A percentile compares a stretch with the other conserved stretches of the same genome.
Conservation (phyloP, 331 rosid species). For the Quercus tomentella region DNA sequence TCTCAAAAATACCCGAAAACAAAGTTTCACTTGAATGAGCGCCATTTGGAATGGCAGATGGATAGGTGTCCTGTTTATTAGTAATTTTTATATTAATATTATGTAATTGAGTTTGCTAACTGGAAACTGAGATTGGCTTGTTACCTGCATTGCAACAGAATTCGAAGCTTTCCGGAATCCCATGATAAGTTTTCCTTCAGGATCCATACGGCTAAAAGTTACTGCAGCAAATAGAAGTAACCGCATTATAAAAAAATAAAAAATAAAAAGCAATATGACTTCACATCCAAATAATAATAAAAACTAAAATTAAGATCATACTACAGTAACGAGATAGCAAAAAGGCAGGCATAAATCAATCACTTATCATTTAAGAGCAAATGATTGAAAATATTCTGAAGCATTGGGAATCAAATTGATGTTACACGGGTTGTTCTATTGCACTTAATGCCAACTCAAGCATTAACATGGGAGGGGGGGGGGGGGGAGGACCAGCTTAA, state of each 20-base stretch:
- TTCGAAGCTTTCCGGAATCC: conserved; percentile 90
- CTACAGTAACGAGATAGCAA: background rate
- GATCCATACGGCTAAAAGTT: conserved; percentile 98
- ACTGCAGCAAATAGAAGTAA: conserved; percentile 45
- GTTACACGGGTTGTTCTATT: background rate
- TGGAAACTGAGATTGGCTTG: conserved; percentile 33
- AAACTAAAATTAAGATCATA: background rate
- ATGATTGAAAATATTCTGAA: background rate
- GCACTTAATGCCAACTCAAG: background rate
- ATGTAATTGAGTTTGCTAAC: conserved; percentile 30
- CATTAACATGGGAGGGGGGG: background rate
- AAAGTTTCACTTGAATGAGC: conserved; percentile 84
- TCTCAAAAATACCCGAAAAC: conserved; percentile 85
- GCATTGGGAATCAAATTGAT: background rate
- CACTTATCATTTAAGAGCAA: background rate
- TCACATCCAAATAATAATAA: background rate
- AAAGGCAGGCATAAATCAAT: background rate
- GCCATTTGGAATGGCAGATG: conserved; percentile 69
- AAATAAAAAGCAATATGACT: background rate
- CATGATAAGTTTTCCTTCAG: conserved; percentile 98
- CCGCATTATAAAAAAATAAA: background rate
- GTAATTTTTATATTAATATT: conserved; percentile 42
- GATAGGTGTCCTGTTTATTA: conserved; percentile 79
- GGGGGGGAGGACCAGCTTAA: background rate
- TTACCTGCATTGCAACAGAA: conserved; percentile 78